Base-by-base conservation (phyloP, 495 filamentous ascomycete species). In the Xylaria curta region DNA sequence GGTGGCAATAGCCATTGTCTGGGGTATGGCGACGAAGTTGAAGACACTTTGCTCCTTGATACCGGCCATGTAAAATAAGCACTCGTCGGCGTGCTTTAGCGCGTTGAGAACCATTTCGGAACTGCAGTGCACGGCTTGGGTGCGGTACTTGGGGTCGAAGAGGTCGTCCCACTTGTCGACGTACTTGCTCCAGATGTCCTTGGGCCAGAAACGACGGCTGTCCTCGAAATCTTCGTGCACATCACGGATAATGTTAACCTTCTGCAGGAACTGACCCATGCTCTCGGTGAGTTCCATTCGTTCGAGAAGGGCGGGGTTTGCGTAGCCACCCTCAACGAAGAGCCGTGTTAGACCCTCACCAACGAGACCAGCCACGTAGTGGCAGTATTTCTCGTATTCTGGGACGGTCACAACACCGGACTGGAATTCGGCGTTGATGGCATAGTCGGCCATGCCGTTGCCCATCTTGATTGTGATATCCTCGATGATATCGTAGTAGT, bases 21-120 rank as follows among this genome's bases (percentile, higher is more conserved):
- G 96, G n/a, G 96, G 96, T 75, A 99, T 99, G 54, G 97, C 95
- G 54, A 93, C 93, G 80, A 99, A 99, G 85, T 99, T 98, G 91
- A 99, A 99, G n/a, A 97, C 94, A 80, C 93, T 96, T 83, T 98
- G 96, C 80, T 99, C 96, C 70, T 92, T 93, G 56, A 98, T 87
- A 26, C 94, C 97, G 28, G 97, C 97, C 83, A 99, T 92, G 85
- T 99, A 99, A 85, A 94, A 98, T 10, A 99, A 84, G 81, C 95
- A 98, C 75, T 98, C 94, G 72, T 97, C 93, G 38, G 90, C 94
- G 74, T 97, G 94, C 78, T 89, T 87, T 59, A 99, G 87, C 24
- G 95, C 91, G 68, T 95, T 92, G 49, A 98, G 84, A 26, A 97
- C 90, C 95, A 99, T 97, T 75, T 98, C 94, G 0, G 94, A 97